These are phyloP conservation scores for Apiospora koreana DNA, from an alignment of 2,329 filamentous ascomycete genomes.

Conservation along the genomic window DNA sequence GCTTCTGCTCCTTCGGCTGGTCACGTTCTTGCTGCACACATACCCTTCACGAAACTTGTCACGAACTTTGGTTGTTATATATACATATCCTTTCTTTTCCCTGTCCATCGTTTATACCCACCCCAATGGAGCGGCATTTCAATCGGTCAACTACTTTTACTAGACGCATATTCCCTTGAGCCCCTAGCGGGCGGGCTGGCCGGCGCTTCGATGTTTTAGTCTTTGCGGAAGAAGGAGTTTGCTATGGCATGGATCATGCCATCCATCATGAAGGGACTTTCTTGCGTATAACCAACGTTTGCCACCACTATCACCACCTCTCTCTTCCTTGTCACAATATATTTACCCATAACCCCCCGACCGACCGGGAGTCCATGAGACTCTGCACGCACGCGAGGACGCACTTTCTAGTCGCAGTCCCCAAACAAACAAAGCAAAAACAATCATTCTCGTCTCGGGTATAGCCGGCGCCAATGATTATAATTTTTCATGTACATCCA, in stretches of 20 bases:
- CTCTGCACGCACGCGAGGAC: not conserved
- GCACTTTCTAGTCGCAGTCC: not conserved
- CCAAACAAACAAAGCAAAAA: not conserved
- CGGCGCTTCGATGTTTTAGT: not conserved
- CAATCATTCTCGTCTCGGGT: not conserved
- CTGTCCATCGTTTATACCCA: constrained; percentile 2
- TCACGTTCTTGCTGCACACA: not conserved
- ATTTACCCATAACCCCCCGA: not conserved
- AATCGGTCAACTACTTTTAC: not conserved
- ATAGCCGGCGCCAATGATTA: constrained; percentile 1
- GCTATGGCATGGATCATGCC: not conserved
- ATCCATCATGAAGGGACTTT: not conserved
- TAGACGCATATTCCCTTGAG: constrained; percentile 3
- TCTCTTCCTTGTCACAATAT: not conserved
- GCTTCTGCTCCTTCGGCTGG: not conserved
- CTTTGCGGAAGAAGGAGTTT: not conserved
- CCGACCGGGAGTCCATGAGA: not conserved
- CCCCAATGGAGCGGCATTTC: not conserved
- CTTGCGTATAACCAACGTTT: not conserved
- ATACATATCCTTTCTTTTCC: not conserved
- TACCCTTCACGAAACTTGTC: constrained; percentile 7
- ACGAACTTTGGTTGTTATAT: constrained; percentile 5
- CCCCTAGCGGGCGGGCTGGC: constrained; percentile 4
- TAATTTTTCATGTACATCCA: constrained; percentile 2
- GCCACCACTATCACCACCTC: not conserved